These are phyloP conservation scores for Teratosphaeria epicoccoides DNA, from an alignment of 2,329 filamentous ascomycete genomes.

Conservation along the genomic window DNA sequence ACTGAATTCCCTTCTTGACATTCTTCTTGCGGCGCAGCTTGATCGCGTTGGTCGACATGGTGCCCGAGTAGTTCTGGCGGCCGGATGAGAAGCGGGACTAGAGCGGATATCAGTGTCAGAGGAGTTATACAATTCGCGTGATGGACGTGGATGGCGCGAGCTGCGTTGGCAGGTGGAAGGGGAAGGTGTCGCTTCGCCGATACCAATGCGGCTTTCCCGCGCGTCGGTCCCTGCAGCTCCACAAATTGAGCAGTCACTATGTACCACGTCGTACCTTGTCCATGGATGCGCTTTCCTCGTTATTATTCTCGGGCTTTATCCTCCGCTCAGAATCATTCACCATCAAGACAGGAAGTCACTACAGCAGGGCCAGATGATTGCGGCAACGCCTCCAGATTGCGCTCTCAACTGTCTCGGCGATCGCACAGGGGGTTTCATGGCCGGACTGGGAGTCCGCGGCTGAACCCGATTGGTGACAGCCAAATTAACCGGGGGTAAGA, in stretches of 20 bases:
- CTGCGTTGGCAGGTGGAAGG: neutral
- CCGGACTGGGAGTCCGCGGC: neutral
- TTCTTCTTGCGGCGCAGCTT: constrained; percentile 99
- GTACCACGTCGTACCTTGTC: neutral
- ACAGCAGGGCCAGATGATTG: too few species aligned
- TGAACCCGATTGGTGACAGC: neutral
- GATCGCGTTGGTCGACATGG: constrained; percentile 40
- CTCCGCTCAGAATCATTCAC: neutral
- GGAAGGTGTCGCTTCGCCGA: neutral
- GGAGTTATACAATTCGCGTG: too few species aligned
- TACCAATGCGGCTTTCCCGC: neutral
- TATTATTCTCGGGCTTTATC: neutral
- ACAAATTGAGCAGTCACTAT: neutral
- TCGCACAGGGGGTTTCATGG: neutral
- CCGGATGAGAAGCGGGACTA: neutral
- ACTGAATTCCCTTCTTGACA: constrained; percentile 99
- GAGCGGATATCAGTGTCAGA: neutral
- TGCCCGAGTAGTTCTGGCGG: constrained; percentile 1
- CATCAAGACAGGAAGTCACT: neutral
- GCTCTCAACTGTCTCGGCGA: neutral
- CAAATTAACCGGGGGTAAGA: neutral
- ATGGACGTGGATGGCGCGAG: neutral
- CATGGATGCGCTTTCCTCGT: neutral
- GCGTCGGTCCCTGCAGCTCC: neutral
- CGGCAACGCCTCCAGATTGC: neutral